Percentiles rank a stretch among this genome's conserved stretches.
These are phyloP conservation scores for Penicillium sp. DNA, from an alignment of 2,329 filamentous ascomycete genomes.

Conservation along the genomic window DNA sequence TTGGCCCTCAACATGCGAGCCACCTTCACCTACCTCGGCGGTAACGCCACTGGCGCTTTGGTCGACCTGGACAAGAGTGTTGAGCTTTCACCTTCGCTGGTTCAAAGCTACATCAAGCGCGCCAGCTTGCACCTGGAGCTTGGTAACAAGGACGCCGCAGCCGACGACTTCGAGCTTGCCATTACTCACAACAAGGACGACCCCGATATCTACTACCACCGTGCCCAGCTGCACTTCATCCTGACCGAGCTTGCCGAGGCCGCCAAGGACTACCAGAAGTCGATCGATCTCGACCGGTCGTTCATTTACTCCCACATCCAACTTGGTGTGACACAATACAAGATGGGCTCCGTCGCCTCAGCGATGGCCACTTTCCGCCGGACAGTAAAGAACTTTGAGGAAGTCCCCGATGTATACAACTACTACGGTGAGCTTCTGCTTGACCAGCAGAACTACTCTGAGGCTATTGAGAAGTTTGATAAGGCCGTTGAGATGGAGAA, in stretches of 20 bases:
- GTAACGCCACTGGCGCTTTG: slow-evolving; percentile 80
- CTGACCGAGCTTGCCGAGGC: slow-evolving; percentile 89
- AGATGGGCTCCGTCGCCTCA: slow-evolving; percentile 96
- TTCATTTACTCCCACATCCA: slow-evolving; percentile 99
- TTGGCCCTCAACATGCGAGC: slow-evolving; percentile 95
- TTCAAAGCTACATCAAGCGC: slow-evolving; percentile 97
- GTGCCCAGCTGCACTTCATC: slow-evolving; percentile 97
- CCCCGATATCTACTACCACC: slow-evolving; percentile 98
- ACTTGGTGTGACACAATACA: slow-evolving; percentile 98
- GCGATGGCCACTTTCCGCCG: slow-evolving; percentile 98
- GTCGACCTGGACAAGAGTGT: slow-evolving; percentile 88
- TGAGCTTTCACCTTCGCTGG: slow-evolving; percentile 80
- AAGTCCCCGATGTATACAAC: slow-evolving; percentile 97
- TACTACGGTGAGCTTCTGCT: slow-evolving; percentile 97
- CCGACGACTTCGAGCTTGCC: slow-evolving; percentile 82
- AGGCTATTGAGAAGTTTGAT: slow-evolving; percentile 97
- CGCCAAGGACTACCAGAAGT: slow-evolving; percentile 98
- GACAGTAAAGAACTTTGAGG: slow-evolving; percentile 97
- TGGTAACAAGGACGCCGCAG: slow-evolving; percentile 81
- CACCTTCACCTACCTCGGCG: slow-evolving; percentile 89
- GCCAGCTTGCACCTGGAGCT: slow-evolving; percentile 97
- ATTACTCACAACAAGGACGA: slow-evolving; percentile 81
- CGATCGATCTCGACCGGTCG: slow-evolving; percentile 89
- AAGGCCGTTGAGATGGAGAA: slow-evolving; percentile 99
- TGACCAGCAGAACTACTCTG: slow-evolving; percentile 91